phyloP scores from a whole-genome alignment of 345 rosid species.

The Hypericum perforatum region DNA sequence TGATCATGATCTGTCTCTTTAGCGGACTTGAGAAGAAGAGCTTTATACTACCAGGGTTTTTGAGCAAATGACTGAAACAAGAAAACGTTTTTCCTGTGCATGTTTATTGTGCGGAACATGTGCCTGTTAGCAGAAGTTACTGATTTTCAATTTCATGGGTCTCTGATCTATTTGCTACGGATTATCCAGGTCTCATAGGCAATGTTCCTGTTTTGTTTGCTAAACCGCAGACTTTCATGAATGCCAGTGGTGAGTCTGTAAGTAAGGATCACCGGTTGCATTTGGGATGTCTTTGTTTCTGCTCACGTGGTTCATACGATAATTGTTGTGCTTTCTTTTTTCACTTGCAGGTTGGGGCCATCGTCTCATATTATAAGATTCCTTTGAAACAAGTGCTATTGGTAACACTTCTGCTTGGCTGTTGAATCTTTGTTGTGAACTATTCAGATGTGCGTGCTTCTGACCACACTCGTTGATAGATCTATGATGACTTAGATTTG shows the following conservation, averaged over 20 bases:
- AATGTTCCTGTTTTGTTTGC: conserved; percentile 80
- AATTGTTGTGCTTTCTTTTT: conserved; percentile 10
- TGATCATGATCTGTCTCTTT: no score
- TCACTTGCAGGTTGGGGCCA: conserved; percentile 63
- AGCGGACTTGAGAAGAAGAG: no score
- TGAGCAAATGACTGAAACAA: no score
- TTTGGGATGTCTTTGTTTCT: conserved; percentile 3
- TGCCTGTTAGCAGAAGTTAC: not conserved
- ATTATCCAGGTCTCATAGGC: conserved; percentile 58
- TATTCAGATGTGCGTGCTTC: conserved; percentile 5
- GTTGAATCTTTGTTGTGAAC: not conserved
- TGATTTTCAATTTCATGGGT: not conserved
- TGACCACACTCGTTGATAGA: conserved; percentile 26
- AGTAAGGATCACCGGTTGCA: conserved; percentile 32
- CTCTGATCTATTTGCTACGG: not conserved
- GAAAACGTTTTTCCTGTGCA: no score
- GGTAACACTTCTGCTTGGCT: conserved; percentile 29
- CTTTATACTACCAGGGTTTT: no score
- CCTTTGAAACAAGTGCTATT: conserved; percentile 88
- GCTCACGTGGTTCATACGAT: conserved; percentile 7
- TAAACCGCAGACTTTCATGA: conserved; percentile 96
- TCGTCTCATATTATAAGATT: conserved; percentile 78
- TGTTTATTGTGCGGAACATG: not conserved
- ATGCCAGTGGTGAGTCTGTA: conserved; percentile 91
- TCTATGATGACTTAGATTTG: conserved; percentile 90